phyloP scores from a whole-genome alignment of 2,329 filamentous ascomycete genomes.

The Alternaria postmessia region DNA sequence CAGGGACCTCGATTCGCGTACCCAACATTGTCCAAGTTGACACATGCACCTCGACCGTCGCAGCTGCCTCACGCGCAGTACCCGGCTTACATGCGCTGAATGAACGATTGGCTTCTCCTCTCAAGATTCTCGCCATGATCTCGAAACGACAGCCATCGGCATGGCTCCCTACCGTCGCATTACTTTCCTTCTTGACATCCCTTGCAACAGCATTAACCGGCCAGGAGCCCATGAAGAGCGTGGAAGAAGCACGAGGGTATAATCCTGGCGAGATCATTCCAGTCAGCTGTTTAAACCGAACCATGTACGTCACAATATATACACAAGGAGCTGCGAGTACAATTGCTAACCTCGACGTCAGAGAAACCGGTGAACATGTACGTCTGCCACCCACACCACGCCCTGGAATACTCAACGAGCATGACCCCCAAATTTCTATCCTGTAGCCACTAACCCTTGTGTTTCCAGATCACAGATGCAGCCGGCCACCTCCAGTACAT shows the following conservation, averaged over 20 bases:
- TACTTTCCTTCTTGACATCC: conserved; percentile 40
- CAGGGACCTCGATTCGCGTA: conserved; percentile 8
- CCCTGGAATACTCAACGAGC: neutral
- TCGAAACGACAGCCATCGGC: neutral
- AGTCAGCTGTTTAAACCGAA: conserved; percentile 61
- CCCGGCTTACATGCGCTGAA: neutral
- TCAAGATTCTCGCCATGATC: neutral
- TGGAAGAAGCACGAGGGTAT: conserved; percentile 53
- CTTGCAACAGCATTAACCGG: conserved; percentile 52
- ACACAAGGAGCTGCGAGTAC: neutral
- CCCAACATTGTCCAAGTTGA: conserved; percentile 16
- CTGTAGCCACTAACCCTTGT: neutral
- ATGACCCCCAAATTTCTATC: neutral
- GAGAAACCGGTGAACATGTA: conserved; percentile 85
- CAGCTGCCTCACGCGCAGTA: conserved; percentile 6
- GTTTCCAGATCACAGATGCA: conserved; percentile 70
- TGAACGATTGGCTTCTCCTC: neutral
- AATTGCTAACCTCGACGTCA: conserved; percentile 49
- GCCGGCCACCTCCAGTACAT: conserved; percentile 88
- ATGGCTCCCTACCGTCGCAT: conserved; percentile 37
- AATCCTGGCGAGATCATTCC: conserved; percentile 59
- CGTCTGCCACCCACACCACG: conserved; percentile 21
- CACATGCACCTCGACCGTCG: conserved; percentile 11
- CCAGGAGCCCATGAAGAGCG: conserved; percentile 52
- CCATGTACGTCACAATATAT: conserved; percentile 53